Percentiles rank a stretch among this genome's conserved stretches.
Evolutionary conservation across 106 monocot genomes (phyloP).

Genomic region (Agapanthus africanus): DNA sequence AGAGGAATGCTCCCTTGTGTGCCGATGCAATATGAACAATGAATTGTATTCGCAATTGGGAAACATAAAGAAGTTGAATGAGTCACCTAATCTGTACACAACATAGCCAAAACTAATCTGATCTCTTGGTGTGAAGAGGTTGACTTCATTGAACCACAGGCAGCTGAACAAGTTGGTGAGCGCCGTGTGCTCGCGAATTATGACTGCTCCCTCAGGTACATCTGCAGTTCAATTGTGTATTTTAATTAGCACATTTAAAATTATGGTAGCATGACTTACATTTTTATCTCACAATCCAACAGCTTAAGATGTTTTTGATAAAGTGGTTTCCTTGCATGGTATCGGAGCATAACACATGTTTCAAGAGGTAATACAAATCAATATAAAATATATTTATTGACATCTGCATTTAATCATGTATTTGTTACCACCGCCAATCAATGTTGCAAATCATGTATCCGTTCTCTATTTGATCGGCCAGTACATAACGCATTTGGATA

Average conservation of each 20-base stretch:
- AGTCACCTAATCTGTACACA: conserved; percentile 55
- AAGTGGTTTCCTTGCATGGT: too few species aligned
- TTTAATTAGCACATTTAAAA: background rate
- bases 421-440: too few species aligned
- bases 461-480: too few species aligned
- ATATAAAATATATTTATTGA: too few species aligned
- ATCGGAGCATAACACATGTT: too few species aligned
- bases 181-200: conserved; percentile 86
- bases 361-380: too few species aligned
- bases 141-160: conserved; percentile 99
- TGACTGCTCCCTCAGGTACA: conserved; percentile 95
- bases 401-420: too few species aligned
- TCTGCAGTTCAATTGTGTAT: conserved; percentile 37
- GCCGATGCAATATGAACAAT: conserved; percentile 69
- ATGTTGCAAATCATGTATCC: too few species aligned
- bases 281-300: too few species aligned
- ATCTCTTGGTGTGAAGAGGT: conserved; percentile 89
- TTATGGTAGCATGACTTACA: too few species aligned
- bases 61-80: conserved; percentile 87
- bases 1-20: conserved; percentile 90
- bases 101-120: conserved; percentile 93
- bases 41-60: conserved; percentile 98
- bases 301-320: too few species aligned
- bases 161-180: conserved; percentile 85
- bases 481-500: too few species aligned